Evolutionary conservation across 257 asterid species (phyloP).

Genomic region (Solanum clarkiae): DNA sequence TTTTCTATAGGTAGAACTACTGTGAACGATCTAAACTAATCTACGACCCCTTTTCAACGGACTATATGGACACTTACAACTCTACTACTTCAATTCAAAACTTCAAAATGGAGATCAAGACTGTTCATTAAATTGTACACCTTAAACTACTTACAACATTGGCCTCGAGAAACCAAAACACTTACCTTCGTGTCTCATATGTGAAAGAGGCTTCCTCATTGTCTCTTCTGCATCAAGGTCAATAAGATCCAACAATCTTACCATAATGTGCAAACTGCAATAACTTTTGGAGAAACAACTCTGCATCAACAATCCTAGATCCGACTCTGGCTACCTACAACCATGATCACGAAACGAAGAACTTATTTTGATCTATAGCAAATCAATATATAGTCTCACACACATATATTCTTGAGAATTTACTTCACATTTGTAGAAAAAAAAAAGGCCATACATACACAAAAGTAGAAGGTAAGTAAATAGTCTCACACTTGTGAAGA

Average conservation of each 20-base stretch:
- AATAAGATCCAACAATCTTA: not conserved
- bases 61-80: not conserved
- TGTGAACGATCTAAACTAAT: no score
- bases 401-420: not conserved
- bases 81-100: not conserved
- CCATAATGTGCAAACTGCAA: not conserved
- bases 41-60: no score
- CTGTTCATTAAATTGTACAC: no score
- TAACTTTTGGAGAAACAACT: not conserved
- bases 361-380: not conserved
- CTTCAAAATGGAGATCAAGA: not conserved
- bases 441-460: not conserved
- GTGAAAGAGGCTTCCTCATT: conserved; percentile 43
- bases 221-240: conserved; percentile 10
- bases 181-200: conserved; percentile 50
- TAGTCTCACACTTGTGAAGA: not conserved
- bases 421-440: not conserved
- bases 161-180: not conserved
- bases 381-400: not conserved
- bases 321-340: not conserved
- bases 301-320: not conserved
- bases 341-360: not conserved
- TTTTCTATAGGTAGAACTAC: no score
- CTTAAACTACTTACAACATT: no score
- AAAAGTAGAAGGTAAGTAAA: not conserved